Percentiles rank a stretch among this genome's conserved stretches.
Conservation (phyloP, 345 rosid species). For the Ailanthus altissimus region DNA sequence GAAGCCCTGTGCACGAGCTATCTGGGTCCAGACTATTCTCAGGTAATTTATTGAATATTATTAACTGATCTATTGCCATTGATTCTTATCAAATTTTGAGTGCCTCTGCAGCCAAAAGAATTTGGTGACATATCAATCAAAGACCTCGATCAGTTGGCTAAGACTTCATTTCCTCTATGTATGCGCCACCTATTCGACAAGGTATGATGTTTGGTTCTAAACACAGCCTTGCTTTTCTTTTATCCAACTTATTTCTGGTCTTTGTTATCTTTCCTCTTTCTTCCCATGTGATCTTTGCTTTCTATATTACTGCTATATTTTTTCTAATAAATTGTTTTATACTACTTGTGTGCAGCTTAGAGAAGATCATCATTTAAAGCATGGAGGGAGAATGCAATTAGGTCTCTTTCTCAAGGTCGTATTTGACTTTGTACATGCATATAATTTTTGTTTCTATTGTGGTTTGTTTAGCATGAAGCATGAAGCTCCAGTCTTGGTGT, state of each 20-base stretch:
- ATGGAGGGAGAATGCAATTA: constrained; percentile 97
- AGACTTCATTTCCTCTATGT: constrained; percentile 88
- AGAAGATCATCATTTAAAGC: constrained; percentile 96
- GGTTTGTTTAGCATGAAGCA: not conserved
- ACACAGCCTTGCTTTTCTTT: constrained; percentile 9
- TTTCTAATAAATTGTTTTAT: constrained; percentile 10
- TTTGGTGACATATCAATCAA: constrained; percentile 71
- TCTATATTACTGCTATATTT: not conserved
- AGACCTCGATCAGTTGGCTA: constrained; percentile 76
- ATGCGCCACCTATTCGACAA: constrained; percentile 90
- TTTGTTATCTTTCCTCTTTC: not conserved
- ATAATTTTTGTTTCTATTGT: constrained; percentile 13
- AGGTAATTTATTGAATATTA: constrained; percentile 44
- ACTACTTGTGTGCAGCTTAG: constrained; percentile 51
- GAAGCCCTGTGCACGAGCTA: constrained; percentile 77
- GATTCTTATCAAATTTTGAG: constrained; percentile 5
- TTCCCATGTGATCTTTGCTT: not conserved
- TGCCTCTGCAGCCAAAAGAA: constrained; percentile 62
- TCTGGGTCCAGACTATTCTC: constrained; percentile 89
- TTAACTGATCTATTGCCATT: constrained; percentile 17
- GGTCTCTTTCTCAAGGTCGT: constrained; percentile 91
- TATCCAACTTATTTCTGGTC: not conserved
- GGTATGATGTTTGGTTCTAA: constrained; percentile 40
- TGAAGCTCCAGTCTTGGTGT: not conserved
- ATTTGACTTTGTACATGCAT: constrained; percentile 14